phyloP scores from a whole-genome alignment of 495 filamentous ascomycete genomes.

The Penicillium macrosclerotiorum region DNA sequence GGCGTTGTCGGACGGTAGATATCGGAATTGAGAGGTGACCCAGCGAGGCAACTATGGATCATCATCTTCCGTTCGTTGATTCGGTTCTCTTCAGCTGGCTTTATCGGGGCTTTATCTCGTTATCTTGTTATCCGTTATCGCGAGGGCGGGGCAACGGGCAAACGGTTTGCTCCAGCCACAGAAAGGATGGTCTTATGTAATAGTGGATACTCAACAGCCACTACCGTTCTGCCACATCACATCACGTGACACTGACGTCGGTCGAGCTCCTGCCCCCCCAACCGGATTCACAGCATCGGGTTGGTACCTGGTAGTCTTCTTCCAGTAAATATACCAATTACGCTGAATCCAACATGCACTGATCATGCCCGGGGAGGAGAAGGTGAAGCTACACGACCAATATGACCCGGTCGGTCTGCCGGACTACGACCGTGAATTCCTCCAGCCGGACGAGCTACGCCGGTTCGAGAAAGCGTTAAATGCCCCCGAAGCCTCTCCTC shows the following conservation, averaged over 20 bases:
- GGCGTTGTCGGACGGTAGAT: no score
- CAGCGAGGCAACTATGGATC: no score
- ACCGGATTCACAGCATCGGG: conserved; percentile 19
- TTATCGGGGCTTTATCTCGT: no score
- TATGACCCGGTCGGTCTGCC: conserved; percentile 52
- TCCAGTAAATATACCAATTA: no score
- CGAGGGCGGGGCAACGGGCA: neutral
- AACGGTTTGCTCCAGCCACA: no score
- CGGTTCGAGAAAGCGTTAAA: conserved; percentile 51
- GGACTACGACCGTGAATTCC: conserved; percentile 65
- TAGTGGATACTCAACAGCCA: no score
- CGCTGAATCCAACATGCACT: conserved; percentile 34
- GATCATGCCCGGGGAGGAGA: conserved; percentile 36
- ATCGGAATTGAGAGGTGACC: no score
- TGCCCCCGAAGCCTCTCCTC: conserved; percentile 45
- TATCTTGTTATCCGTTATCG: neutral
- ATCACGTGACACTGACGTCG: conserved; percentile 30
- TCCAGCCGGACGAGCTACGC: conserved; percentile 51
- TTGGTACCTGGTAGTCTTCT: no score
- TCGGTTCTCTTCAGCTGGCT: no score
- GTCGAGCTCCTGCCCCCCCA: conserved; percentile 10
- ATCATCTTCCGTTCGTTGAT: no score
- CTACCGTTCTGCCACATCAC: no score
- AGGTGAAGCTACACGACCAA: conserved; percentile 21
- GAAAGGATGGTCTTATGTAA: no score